phyloP scores from a whole-genome alignment of 441 rosid species.

The Manihot esculenta region DNA sequence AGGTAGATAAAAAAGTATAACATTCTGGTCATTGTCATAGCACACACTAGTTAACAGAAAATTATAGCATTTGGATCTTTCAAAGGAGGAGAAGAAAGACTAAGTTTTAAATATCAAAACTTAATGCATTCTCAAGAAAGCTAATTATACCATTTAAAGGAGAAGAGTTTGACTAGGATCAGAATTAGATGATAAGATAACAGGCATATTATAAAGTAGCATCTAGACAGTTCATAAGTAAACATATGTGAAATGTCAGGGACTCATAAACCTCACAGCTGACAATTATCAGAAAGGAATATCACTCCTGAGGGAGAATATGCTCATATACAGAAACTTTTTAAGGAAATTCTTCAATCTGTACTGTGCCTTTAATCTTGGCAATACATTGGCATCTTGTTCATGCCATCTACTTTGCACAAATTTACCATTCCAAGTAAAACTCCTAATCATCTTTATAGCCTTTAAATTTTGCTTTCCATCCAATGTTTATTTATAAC shows the following conservation, averaged over 20 bases:
- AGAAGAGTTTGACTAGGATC: too few species aligned
- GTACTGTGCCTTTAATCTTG: not conserved
- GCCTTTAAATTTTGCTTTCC: not conserved
- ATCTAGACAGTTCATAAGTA: too few species aligned
- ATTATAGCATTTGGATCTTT: not conserved
- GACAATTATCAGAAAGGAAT: not conserved
- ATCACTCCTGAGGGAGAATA: not conserved
- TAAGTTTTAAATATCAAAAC: too few species aligned
- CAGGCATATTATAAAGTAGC: too few species aligned
- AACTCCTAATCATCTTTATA: not conserved
- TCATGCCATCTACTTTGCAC: not conserved
- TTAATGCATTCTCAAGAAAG: too few species aligned
- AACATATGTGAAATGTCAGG: too few species aligned
- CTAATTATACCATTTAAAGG: too few species aligned
- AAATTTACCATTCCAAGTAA: not conserved
- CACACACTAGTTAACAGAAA: not conserved
- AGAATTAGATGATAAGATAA: too few species aligned
- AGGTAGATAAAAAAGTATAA: not conserved
- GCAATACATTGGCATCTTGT: not conserved
- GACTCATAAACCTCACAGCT: conserved; percentile 1
- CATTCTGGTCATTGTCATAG: not conserved
- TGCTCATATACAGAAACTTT: not conserved
- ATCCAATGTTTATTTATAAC: not conserved
- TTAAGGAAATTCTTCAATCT: not conserved
- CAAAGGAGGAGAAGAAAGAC: too few species aligned